Percentiles rank a stretch among this genome's conserved stretches.
These are phyloP conservation scores for Trichoderma asperellum DNA, from an alignment of 2,329 filamentous ascomycete genomes.

Conservation along the genomic window DNA sequence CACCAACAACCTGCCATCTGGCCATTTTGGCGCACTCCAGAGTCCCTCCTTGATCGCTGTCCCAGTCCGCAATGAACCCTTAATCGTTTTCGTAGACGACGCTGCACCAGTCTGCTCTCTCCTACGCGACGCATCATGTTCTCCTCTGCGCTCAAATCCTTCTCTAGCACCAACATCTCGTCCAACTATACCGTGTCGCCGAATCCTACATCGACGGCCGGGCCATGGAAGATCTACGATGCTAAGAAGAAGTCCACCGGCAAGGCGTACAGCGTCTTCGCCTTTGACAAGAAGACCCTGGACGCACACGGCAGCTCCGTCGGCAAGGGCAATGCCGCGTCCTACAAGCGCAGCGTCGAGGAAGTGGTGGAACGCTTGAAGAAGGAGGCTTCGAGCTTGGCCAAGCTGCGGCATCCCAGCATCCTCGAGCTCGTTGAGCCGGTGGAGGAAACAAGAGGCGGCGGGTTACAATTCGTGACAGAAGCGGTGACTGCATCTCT, in stretches of 20 bases:
- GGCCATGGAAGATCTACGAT: conserved; percentile 97
- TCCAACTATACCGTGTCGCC: conserved; percentile 86
- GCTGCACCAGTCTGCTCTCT: conserved; percentile 17
- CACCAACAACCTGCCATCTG: background rate
- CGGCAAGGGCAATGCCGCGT: conserved; percentile 56
- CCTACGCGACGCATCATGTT: conserved; percentile 66
- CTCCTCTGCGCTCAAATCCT: conserved; percentile 89
- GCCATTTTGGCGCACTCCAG: conserved; percentile 9
- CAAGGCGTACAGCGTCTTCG: conserved; percentile 86
- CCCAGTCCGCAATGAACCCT: conserved; percentile 36
- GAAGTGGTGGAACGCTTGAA: conserved; percentile 90
- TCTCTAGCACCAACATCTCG: conserved; percentile 85
- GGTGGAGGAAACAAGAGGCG: conserved; percentile 88
- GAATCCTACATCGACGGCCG: conserved; percentile 76
- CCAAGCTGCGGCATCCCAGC: conserved; percentile 85
- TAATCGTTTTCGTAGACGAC: conserved; percentile 27
- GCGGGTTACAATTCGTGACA: conserved; percentile 93
- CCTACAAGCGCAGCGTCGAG: conserved; percentile 79
- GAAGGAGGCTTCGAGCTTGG: conserved; percentile 87
- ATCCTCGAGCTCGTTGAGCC: conserved; percentile 92
- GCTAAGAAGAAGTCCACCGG: conserved; percentile 95
- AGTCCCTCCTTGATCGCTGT: background rate
- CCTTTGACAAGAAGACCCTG: conserved; percentile 88
- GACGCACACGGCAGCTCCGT: conserved; percentile 58
- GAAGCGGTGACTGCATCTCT: conserved; percentile 91